Percentiles rank a stretch among this genome's conserved stretches.
phyloP scores from a whole-genome alignment of 2,329 filamentous ascomycete genomes.

The Trichocomaceae sp. region DNA sequence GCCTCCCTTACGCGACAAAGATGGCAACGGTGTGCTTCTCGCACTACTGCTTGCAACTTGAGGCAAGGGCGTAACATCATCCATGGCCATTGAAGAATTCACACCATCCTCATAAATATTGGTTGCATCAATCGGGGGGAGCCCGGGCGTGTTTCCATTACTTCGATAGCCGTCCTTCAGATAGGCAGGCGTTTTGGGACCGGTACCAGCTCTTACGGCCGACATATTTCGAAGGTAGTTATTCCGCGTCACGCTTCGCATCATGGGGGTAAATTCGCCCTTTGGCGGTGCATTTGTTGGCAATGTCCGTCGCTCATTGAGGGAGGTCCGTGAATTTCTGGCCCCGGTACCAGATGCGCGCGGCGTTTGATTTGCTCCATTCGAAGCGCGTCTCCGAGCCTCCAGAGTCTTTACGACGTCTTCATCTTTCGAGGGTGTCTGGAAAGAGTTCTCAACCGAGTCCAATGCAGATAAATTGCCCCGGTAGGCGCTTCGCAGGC shows the following conservation, averaged over 20 bases:
- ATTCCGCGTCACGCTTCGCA: conserved; percentile 72
- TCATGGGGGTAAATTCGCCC: conserved; percentile 86
- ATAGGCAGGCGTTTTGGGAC: conserved; percentile 62
- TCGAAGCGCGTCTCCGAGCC: conserved; percentile 52
- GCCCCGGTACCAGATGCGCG: conserved; percentile 52
- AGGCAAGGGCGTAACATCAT: conserved; percentile 66
- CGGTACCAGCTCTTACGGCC: conserved; percentile 51
- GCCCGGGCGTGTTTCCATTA: conserved; percentile 64
- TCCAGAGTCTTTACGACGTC: conserved; percentile 70
- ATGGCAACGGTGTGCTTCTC: conserved; percentile 72
- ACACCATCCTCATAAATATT: conserved; percentile 57
- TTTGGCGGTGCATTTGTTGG: conserved; percentile 50
- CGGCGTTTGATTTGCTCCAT: conserved; percentile 63
- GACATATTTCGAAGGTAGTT: conserved; percentile 53
- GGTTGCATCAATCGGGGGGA: conserved; percentile 68
- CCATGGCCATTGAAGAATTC: conserved; percentile 49
- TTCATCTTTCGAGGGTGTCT: conserved; percentile 68
- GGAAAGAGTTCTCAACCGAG: conserved; percentile 81
- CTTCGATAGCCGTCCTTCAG: conserved; percentile 57
- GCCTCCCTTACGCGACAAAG: conserved; percentile 57
- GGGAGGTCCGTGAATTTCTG: conserved; percentile 39
- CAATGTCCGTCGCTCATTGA: conserved; percentile 66
- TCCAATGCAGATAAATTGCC: conserved; percentile 54
- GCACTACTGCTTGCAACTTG: conserved; percentile 71
- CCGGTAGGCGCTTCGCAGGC: conserved; percentile 49